A percentile compares a stretch with the other conserved stretches of the same genome.
phyloP scores from a whole-genome alignment of 78 protist species.

The Protostelium mycophagum region DNA sequence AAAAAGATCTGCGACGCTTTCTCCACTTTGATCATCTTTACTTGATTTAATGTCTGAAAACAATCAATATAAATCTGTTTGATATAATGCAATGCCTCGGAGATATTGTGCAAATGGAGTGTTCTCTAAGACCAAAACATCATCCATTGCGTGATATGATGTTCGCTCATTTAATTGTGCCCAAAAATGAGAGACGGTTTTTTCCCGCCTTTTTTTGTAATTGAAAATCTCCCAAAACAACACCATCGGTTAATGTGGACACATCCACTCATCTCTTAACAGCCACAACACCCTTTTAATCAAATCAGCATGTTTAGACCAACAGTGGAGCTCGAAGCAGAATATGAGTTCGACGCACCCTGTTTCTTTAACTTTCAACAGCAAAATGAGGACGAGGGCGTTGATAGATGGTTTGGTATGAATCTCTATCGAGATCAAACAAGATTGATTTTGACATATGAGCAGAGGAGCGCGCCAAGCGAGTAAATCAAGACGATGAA shows the following conservation, averaged over 20 bases:
- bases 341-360: background rate
- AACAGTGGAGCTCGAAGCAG: background rate
- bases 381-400: background rate
- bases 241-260: background rate
- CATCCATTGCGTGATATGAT: background rate
- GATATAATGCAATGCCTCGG: background rate
- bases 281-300: too few species aligned
- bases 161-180: background rate
- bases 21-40: background rate
- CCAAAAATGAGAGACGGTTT: background rate
- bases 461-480: background rate
- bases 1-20: background rate
- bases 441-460: too few species aligned
- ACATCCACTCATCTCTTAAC: background rate
- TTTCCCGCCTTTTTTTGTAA: background rate
- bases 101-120: background rate
- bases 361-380: background rate
- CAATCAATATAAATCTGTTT: background rate
- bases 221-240: background rate
- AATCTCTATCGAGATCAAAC: background rate
- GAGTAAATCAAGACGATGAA: background rate
- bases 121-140: background rate
- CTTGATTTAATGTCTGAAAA: background rate
- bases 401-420: background rate
- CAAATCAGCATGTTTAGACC: background rate